phyloP scores from a whole-genome alignment of 345 rosid genomes.

The Lepidium africanum region DNA sequence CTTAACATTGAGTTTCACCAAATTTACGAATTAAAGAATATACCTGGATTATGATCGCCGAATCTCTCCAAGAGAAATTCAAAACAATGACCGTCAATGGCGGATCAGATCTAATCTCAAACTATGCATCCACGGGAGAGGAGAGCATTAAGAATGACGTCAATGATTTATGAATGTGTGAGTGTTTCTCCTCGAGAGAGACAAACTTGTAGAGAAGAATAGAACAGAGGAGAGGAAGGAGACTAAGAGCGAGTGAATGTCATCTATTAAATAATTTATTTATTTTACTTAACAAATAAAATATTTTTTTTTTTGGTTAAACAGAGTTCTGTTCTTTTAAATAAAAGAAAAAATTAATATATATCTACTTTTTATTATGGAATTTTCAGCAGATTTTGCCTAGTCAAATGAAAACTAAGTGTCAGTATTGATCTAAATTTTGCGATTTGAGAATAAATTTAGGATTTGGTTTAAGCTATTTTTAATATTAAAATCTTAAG shows the following conservation, averaged over 20 bases:
- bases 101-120: background rate
- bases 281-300: background rate
- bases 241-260: constrained; percentile 5
- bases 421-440: constrained; percentile 18
- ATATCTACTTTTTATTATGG: too few relatives aligned
- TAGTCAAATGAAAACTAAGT: constrained; percentile 24
- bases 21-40: background rate
- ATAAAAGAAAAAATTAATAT: too few relatives aligned
- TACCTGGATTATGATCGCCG: background rate
- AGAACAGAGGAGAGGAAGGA: constrained; percentile 19
- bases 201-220: constrained; percentile 26
- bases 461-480: constrained; percentile 20
- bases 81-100: constrained; percentile 29
- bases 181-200: background rate
- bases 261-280: background rate
- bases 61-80: background rate
- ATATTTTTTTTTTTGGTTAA: background rate
- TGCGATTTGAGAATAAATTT: constrained; percentile 7
- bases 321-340: background rate
- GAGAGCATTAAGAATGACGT: constrained; percentile 21
- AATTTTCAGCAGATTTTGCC: constrained; percentile 15
- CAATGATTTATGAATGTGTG: constrained; percentile 46
- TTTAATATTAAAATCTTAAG: background rate
- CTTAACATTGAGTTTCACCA: background rate
- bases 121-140: background rate